Percentiles rank a stretch among this genome's conserved stretches.
Conservation (phyloP, 495 filamentous ascomycete genomes). For the Apiosordaria backusii region DNA sequence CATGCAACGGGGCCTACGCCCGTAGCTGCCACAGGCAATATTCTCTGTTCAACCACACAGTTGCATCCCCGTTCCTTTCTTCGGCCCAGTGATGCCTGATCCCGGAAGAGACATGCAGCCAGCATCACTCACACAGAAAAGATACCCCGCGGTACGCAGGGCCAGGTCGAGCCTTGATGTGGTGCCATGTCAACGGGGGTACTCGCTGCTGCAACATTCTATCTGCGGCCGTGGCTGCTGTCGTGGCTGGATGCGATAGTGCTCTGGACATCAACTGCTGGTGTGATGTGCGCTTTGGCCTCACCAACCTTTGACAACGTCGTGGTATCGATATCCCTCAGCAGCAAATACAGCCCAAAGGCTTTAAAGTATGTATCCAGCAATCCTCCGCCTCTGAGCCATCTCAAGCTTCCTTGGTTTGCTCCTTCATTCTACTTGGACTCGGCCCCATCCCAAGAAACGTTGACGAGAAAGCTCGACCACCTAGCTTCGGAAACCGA, state of each 20-base stretch:
- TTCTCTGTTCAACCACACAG: slow-evolving; percentile 32
- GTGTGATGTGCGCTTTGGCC: slow-evolving; percentile 7
- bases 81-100: slow-evolving; percentile 23
- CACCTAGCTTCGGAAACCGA: too few relatives aligned
- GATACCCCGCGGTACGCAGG: slow-evolving; percentile 16
- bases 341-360: not conserved
- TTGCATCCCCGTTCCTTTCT: slow-evolving; percentile 7
- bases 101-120: slow-evolving; percentile 23
- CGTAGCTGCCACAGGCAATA: slow-evolving; percentile 32
- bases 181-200: slow-evolving; percentile 9
- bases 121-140: slow-evolving; percentile 11
- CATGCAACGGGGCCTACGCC: slow-evolving; percentile 28
- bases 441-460: too few relatives aligned
- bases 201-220: slow-evolving; percentile 15
- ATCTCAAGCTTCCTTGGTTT: too few relatives aligned
- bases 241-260: slow-evolving; percentile 6
- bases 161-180: slow-evolving; percentile 7
- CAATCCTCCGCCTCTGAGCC: not conserved
- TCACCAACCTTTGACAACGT: not conserved
- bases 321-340: slow-evolving; percentile 6
- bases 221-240: slow-evolving; percentile 19
- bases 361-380: slow-evolving; percentile 13
- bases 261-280: not conserved
- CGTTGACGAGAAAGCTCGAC: too few relatives aligned
- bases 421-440: too few relatives aligned